Conservation (phyloP, 345 rosid species). For the Camelina sativa region DNA sequence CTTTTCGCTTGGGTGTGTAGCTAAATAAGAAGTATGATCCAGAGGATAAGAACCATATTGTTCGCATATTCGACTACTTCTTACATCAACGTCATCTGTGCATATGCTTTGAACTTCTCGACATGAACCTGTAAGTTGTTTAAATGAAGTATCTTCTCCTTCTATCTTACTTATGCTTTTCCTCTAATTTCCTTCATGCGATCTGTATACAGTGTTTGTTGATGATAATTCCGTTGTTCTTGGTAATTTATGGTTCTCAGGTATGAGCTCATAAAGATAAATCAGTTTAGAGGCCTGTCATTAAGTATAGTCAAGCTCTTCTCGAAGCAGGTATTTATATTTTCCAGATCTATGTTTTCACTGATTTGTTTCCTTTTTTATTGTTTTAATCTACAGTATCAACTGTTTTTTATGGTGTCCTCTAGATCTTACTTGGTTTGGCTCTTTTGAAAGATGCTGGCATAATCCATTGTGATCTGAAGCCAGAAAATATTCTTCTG, state of each 20-base stretch:
- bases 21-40: slow-evolving; percentile 97
- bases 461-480: slow-evolving; percentile 96
- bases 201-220: slow-evolving; percentile 21
- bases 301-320: slow-evolving; percentile 93
- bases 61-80: slow-evolving; percentile 95
- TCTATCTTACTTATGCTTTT: slow-evolving; percentile 24
- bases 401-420: slow-evolving; percentile 25
- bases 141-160: slow-evolving; percentile 16
- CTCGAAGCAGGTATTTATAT: slow-evolving; percentile 84
- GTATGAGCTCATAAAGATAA: slow-evolving; percentile 97
- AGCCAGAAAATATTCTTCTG: slow-evolving; percentile 97
- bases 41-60: slow-evolving; percentile 97
- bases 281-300: slow-evolving; percentile 92
- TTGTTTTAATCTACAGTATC: slow-evolving; percentile 32
- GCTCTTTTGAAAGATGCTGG: slow-evolving; percentile 95
- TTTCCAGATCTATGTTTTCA: slow-evolving; percentile 22
- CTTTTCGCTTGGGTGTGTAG: slow-evolving; percentile 53
- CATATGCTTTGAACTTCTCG: slow-evolving; percentile 96
- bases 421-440: slow-evolving; percentile 85
- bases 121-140: slow-evolving; percentile 87
- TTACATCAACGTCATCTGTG: slow-evolving; percentile 83
- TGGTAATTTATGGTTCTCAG: slow-evolving; percentile 53
- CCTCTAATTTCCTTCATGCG: slow-evolving; percentile 4
- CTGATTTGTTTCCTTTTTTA: slow-evolving; percentile 16
- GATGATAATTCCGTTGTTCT: slow-evolving; percentile 30